Base-by-base conservation (phyloP, 2,329 filamentous ascomycete species). In the Aspergillus quadricinctus region DNA sequence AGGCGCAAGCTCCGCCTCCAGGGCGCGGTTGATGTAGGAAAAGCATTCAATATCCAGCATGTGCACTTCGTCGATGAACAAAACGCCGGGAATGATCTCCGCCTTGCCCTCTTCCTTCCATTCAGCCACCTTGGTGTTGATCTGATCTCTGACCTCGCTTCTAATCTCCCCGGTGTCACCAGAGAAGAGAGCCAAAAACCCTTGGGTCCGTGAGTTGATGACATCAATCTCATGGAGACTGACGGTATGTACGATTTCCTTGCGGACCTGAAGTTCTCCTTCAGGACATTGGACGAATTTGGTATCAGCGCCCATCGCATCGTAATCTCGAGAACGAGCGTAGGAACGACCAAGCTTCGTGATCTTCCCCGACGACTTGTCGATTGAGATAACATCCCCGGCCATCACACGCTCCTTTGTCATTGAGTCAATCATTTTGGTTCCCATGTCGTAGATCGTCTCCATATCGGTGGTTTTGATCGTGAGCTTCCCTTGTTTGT, bases 391-490 rank as follows among this genome's bases (percentile, higher is more conserved):
- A 64, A 99, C 94, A 73, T 99, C 94, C 66, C 94, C 94, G 4
- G 94, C 94, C 88, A 97, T 96, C 63, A 99, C 91, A 68, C 95
- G 93, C 80, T 99, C 94, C 78, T 97, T 97, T 64, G 92, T 97
- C 92, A 99, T 97, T 63, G 92, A 92, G 72, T 99, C 94, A 64
- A 99, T 99, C 94, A 99, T 97, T 79, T 97, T 97, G 64, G 89
- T 93, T 63, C 94, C 94, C 92, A 99, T 97, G 70, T 99, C 94
- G 78, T 97, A 99, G 64, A 99, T 90, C 11, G 94, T 96, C 77
- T 99, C 94, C 94, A 99, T 99, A 75, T 99, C 94, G 57, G 93
- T 97, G 10, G 94, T 99, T 80, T 99, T 99, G 80, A 99, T 96
- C 21, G 94, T 99, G 62, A 99, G 87, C 78, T 99, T 99, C 69